These are phyloP conservation scores for Lachnellula suecica DNA, from an alignment of 2,329 filamentous ascomycete genomes.

Conservation along the genomic window DNA sequence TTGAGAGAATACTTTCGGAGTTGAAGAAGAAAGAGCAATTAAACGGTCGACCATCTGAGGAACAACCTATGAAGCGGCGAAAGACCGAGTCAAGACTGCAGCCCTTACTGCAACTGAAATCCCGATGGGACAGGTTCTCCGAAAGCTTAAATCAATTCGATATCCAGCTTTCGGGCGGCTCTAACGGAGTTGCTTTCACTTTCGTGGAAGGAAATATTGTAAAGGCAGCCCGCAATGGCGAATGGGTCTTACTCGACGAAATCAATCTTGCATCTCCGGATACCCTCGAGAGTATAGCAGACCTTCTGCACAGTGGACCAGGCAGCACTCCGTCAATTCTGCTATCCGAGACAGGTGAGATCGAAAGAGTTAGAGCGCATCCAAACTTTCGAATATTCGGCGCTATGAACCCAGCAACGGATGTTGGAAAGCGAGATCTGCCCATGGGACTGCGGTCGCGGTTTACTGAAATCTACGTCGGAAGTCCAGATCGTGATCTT, in stretches of 20 bases:
- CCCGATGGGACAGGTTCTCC: constrained; percentile 80
- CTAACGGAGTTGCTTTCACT: constrained; percentile 82
- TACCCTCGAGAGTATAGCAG: constrained; percentile 89
- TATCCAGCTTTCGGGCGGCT: constrained; percentile 70
- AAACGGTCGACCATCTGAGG: constrained; percentile 39
- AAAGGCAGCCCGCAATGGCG: constrained; percentile 91
- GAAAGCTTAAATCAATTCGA: constrained; percentile 76
- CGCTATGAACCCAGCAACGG: constrained; percentile 98
- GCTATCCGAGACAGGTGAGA: constrained; percentile 89
- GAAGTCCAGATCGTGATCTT: constrained; percentile 81
- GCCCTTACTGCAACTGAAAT: constrained; percentile 54
- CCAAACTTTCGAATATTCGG: constrained; percentile 94
- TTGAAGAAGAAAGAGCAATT: constrained; percentile 45
- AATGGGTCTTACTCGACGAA: constrained; percentile 96
- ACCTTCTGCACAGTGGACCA: constrained; percentile 74
- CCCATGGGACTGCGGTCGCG: constrained; percentile 84
- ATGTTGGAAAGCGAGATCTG: constrained; percentile 93
- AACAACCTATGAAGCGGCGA: constrained; percentile 69
- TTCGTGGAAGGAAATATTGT: constrained; percentile 97
- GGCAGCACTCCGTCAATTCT: constrained; percentile 77
- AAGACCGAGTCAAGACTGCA: constrained; percentile 68
- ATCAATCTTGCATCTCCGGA: constrained; percentile 96
- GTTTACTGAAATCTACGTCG: constrained; percentile 94
- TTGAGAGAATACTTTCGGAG: constrained; percentile 65
- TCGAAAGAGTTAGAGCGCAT: constrained; percentile 86